These are phyloP conservation scores for Serendipita sp. DNA, from an alignment of 768 basidiomycete species.

Conservation along the genomic window DNA sequence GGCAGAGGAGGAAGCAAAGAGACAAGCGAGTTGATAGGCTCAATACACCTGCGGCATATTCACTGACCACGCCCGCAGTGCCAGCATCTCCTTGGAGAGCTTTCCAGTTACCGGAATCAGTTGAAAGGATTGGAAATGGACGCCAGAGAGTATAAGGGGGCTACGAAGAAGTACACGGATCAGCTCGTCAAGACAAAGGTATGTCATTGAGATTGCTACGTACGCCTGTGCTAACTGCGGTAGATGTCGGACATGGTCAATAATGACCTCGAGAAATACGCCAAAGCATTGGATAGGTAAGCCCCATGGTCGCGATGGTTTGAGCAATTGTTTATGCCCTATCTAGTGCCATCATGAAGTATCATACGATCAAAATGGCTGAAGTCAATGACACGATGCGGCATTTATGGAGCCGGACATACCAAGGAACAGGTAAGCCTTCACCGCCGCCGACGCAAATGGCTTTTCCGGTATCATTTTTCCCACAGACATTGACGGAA, in stretches of 20 bases:
- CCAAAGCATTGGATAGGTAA: constrained; percentile 91
- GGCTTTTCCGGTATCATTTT: background rate
- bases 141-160: constrained; percentile 67
- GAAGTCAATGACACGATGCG: constrained; percentile 98
- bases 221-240: background rate
- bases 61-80: constrained; percentile 29
- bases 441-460: background rate
- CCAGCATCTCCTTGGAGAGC: constrained; percentile 68
- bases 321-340: constrained; percentile 11
- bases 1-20: constrained; percentile 54
- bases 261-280: constrained; percentile 92
- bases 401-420: constrained; percentile 96
- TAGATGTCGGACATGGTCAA: constrained; percentile 98
- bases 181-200: constrained; percentile 94
- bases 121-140: constrained; percentile 51
- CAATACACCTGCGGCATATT: background rate
- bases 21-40: constrained; percentile 31
- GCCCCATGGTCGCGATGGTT: constrained; percentile 15
- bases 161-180: constrained; percentile 71
- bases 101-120: constrained; percentile 55
- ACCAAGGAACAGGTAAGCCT: constrained; percentile 81
- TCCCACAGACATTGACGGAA: constrained; percentile 81
- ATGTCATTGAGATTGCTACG: constrained; percentile 9
- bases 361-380: constrained; percentile 94
- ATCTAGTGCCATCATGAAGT: constrained; percentile 91